Evolutionary conservation across 257 asterid species (phyloP), one percentile per base, ranked within the genome.

Genomic region (Voacanga thouarsii): DNA sequence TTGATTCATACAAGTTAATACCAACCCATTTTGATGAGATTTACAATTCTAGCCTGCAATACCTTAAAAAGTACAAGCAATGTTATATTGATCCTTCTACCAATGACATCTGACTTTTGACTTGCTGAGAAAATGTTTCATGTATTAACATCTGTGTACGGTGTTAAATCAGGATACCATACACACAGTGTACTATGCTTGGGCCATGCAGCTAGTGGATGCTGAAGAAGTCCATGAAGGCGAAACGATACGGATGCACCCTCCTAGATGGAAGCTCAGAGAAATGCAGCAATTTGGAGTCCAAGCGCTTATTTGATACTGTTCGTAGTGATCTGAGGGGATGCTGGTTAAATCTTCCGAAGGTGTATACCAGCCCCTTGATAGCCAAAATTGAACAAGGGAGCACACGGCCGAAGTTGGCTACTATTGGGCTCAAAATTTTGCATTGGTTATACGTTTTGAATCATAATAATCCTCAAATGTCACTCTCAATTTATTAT

Each of bases 141-240:
- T 53, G 59, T 15, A 5, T 50, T 78, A 72, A 12, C 12, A 19
- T 6, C 2, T 61, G 44, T 15, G 49, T 33, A 12, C 28, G 39
- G 61, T 75, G 81, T 4, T 51, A 39, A 39, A 39, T 50, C 89
- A 96, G 99, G 99, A 96, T 69, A 90, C 99, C 0, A 96, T 96
- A 87, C 96, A 96, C 67, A 96, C 98, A 0, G 94, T 96, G 26
- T 90, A 87, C 78, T 93, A 96, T 76, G 95, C 92, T 39, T 96
- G 99, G 99, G 99, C 99, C 0, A 92, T 96, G 98, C 97, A 92
- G 85, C 97, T 88, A 85, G 80, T 93, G 70, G 93, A 88, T 57
- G 91, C 87, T 4, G 98, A 93, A 86, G 98, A 93, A 82, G 81
- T 82, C 14, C 97, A 92, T 56, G 92, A 89, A 19, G 97, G 87